A percentile compares a stretch with the other conserved stretches of the same genome.
Conservation (phyloP, 2,329 filamentous ascomycete species). For the Graphiopsis chlorocephala region DNA sequence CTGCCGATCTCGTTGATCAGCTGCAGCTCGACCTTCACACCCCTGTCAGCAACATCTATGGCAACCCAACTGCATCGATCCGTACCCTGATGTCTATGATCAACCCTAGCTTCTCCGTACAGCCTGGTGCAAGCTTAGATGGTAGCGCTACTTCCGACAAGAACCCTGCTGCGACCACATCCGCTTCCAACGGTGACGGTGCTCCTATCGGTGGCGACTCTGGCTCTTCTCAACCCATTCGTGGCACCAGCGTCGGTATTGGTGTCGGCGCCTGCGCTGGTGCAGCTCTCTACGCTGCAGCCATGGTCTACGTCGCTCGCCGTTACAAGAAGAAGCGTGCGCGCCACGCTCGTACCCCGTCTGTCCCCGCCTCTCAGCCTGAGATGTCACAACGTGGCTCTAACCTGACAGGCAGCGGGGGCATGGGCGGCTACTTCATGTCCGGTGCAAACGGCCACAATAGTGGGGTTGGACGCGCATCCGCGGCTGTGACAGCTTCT, state of each 20-base stretch:
- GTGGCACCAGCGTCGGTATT: constrained; percentile 57
- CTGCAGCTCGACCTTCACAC: constrained; percentile 68
- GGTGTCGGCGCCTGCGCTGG: constrained; percentile 35
- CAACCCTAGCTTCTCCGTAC: constrained; percentile 75
- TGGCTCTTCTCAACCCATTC: constrained; percentile 55
- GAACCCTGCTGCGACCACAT: constrained; percentile 36
- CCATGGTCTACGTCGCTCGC: constrained; percentile 90
- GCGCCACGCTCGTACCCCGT: constrained; percentile 70
- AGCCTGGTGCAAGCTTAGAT: constrained; percentile 47
- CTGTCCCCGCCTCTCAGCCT: constrained; percentile 67
- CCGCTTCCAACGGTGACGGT: constrained; percentile 41
- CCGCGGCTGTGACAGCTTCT: constrained; percentile 11
- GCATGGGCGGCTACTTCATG: constrained; percentile 58
- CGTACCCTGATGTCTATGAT: constrained; percentile 74
- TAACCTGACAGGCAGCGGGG: constrained; percentile 27
- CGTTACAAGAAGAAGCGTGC: constrained; percentile 78
- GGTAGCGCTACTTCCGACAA: constrained; percentile 41
- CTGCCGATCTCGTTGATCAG: constrained; percentile 47
- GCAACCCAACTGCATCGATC: constrained; percentile 60
- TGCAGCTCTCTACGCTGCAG: constrained; percentile 83
- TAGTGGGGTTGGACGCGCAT: constrained; percentile 24
- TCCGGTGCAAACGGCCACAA: constrained; percentile 58
- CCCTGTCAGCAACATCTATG: constrained; percentile 72
- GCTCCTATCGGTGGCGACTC: constrained; percentile 52
- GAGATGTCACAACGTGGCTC: constrained; percentile 40